Evolutionary conservation across 2,329 filamentous ascomycete genomes (phyloP).

Genomic region (Myriosclerotinia curreyana): DNA sequence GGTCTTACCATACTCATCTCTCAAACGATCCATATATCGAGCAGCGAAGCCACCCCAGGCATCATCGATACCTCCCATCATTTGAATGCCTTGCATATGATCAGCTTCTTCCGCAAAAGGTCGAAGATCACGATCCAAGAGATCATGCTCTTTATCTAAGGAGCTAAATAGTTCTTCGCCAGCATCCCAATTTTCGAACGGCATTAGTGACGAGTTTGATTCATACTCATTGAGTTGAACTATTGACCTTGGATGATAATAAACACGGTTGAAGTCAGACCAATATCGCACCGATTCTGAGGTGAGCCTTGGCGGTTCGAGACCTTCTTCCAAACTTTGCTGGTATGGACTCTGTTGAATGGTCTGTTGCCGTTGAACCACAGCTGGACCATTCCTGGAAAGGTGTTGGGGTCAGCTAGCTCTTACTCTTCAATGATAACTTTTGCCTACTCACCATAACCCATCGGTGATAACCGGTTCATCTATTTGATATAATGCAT

Average conservation of each 20-base stretch:
- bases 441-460: constrained; percentile 41
- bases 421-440: not conserved
- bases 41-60: constrained; percentile 78
- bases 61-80: constrained; percentile 69
- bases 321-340: constrained; percentile 70
- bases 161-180: constrained; percentile 73
- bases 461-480: constrained; percentile 35
- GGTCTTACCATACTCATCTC: constrained; percentile 89
- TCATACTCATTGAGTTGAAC: constrained; percentile 87
- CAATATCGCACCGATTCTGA: constrained; percentile 81
- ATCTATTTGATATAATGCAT: constrained; percentile 67
- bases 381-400: constrained; percentile 60
- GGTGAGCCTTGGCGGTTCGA: constrained; percentile 60
- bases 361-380: constrained; percentile 64
- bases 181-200: constrained; percentile 73
- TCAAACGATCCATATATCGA: constrained; percentile 70
- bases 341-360: constrained; percentile 76
- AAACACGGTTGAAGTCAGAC: constrained; percentile 94
- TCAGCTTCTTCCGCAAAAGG: constrained; percentile 92
- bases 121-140: constrained; percentile 86
- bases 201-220: constrained; percentile 72
- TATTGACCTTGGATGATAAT: constrained; percentile 83
- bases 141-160: constrained; percentile 75
- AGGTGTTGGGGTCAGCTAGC: constrained; percentile 16
- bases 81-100: constrained; percentile 81